Conservation (phyloP, 2,329 filamentous ascomycete species). For the Penicillium rolfsii region DNA sequence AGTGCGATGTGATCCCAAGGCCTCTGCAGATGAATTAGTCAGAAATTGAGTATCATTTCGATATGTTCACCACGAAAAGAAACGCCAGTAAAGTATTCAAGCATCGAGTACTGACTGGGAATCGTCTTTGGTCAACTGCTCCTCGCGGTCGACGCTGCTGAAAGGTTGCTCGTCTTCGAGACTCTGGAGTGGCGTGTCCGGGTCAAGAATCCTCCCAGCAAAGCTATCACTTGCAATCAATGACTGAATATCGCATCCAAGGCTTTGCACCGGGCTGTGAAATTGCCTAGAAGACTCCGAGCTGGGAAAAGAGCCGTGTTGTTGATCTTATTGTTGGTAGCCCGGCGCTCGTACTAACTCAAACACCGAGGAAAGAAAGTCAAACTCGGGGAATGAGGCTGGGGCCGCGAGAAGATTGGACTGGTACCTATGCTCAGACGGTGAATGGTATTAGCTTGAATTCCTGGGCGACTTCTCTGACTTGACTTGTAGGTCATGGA, state of each 20-base stretch:
- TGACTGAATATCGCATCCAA: slow-evolving; percentile 9
- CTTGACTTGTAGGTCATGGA: slow-evolving; percentile 23
- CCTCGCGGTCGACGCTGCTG: slow-evolving; percentile 11
- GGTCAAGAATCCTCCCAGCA: slow-evolving; percentile 13
- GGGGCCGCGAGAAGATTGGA: slow-evolving; percentile 15
- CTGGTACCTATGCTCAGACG: slow-evolving; percentile 21
- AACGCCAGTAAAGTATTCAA: no score
- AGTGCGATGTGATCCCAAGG: slow-evolving; percentile 24
- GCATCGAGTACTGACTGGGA: slow-evolving; percentile 16
- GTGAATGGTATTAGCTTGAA: slow-evolving; percentile 27
- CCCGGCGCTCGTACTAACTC: slow-evolving; percentile 22
- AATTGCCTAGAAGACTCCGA: slow-evolving; percentile 20
- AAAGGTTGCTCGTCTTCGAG: slow-evolving; percentile 14
- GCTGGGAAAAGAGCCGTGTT: slow-evolving; percentile 10
- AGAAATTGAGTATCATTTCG: background rate
- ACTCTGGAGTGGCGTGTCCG: slow-evolving; percentile 8
- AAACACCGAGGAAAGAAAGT: slow-evolving; percentile 13
- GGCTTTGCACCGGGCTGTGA: slow-evolving; percentile 12
- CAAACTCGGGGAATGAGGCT: slow-evolving; percentile 14
- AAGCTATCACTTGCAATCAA: slow-evolving; percentile 14
- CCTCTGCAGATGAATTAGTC: slow-evolving; percentile 12
- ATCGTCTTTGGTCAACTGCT: slow-evolving; percentile 12
- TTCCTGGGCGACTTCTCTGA: slow-evolving; percentile 24
- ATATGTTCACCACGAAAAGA: background rate
- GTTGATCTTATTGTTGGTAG: slow-evolving; percentile 15